A percentile compares a stretch with the other conserved stretches of the same genome.
Evolutionary conservation across 1,139 yeast genomes (phyloP).

Genomic region (Casaregolazyma suthepensis): DNA sequence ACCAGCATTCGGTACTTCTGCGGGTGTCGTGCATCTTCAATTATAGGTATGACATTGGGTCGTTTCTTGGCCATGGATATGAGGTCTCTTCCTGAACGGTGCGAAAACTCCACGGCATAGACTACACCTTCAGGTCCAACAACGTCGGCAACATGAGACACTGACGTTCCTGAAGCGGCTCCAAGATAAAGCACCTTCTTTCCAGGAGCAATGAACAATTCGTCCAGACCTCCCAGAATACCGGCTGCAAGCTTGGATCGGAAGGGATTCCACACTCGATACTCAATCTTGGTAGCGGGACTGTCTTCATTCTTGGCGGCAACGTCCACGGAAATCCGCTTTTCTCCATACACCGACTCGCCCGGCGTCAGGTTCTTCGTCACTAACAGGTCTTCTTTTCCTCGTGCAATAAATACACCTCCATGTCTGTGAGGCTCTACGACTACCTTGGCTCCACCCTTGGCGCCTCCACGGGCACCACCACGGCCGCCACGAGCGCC

Average conservation of each 20-base stretch:
- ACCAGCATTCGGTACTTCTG: conserved; percentile 98
- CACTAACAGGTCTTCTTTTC: conserved; percentile 96
- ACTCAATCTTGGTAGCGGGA: conserved; percentile 83
- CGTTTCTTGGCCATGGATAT: conserved; percentile 99
- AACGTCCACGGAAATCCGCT: conserved; percentile 89
- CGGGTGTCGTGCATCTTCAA: conserved; percentile 99
- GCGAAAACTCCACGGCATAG: conserved; percentile 98
- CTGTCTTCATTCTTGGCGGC: conserved; percentile 79
- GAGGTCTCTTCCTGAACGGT: conserved; percentile 99
- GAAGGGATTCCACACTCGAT: conserved; percentile 99
- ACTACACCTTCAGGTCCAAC: conserved; percentile 99
- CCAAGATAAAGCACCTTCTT: conserved; percentile 95
- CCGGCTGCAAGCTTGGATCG: conserved; percentile 99
- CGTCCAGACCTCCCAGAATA: conserved; percentile 99
- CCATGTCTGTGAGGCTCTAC: conserved; percentile 98
- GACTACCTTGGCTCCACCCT: conserved; percentile 92
- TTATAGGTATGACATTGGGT: conserved; percentile 97
- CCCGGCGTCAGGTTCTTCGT: conserved; percentile 98
- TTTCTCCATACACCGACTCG: conserved; percentile 91
- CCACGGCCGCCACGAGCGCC: conserved; percentile 46
- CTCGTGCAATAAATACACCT: conserved; percentile 95
- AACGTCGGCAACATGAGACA: conserved; percentile 94
- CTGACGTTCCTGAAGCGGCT: conserved; percentile 99
- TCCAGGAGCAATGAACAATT: conserved; percentile 95
- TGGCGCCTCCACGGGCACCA: conserved; percentile 63